Base-by-base conservation (phyloP, 2,329 filamentous ascomycete genomes). In the Aspergillus ruber region DNA sequence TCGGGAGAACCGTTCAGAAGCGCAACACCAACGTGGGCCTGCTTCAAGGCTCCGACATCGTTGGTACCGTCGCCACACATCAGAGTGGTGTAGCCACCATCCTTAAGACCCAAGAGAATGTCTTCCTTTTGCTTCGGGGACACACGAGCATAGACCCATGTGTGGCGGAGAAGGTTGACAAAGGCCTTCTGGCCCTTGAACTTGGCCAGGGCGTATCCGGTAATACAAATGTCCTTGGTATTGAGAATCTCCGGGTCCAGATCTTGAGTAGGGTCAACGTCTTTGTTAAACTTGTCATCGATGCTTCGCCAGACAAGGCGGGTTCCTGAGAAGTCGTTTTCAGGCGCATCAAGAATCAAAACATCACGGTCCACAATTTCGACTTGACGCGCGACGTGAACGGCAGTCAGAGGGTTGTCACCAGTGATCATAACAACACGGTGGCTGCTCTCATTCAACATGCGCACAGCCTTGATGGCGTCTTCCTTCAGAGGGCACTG, bases 21-120 rank as follows among this genome's bases (percentile, higher is more conserved):
- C 18, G 93, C 93, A 53, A 98, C 88, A 70, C 93, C 93, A 54
- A 98, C 90, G 65, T 98, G 93, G 36, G 93, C 93, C 73, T 98
- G 93, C 77, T 98, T 98, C 63, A 98, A 76, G 40, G 93, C 93
- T 55, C 93, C 93, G 47, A 98, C 93, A 64, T 98, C 93, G 68
- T 98, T 98, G 47, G 93, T 98, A 54, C 93, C 93, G 63, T 98
- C 93, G 69, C 93, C 93, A 60, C 90, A 94, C 93, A 98, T 98
- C 53, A 98, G 80, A 25, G 93, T 98, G 51, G 93, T 96, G 74
- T 98, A 98, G 43, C 93, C 93, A 73, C 89, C 87, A 61, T 95
- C 90, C 74, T 95, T 96, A 52, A 97, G 81, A 33, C 93, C 93
- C 18, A 95, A 81, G n/a, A 98, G 78, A 62, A 98, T 97, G 46